Base-by-base conservation (phyloP, 495 filamentous ascomycete species). In the Lophiotrema nucula region DNA sequence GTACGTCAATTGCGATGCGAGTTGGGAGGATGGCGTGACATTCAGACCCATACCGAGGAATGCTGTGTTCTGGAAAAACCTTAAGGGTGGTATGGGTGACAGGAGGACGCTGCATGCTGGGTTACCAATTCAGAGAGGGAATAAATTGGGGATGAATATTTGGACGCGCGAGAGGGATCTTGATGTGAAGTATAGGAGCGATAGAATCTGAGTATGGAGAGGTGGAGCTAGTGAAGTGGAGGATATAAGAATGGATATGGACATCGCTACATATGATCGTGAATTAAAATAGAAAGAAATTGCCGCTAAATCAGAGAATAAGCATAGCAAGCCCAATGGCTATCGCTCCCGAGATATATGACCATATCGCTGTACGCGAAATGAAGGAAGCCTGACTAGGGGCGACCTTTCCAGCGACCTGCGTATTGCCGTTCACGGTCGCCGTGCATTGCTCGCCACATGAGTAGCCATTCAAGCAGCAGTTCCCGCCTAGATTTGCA, bases 71-170 rank as follows among this genome's bases (percentile, higher is more conserved):
- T 82, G 78, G 79, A 62, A 76, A 55, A 81, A 82, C 64, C 62
- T 81, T 23, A 57, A 75, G 54, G 58, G 65, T 2, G 73, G 74
- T 16, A 75, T 73, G 2, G 79, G 78, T 2, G 74, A 80, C 58
- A 41, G 58, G 44, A 70, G 76, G 41, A 79, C 74, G 4, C 64
- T 73, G 42, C 79, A 81, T 58, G 78, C 79, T 3, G 79, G 79
- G 1, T 58, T 81, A 37, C 77, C 79, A 1, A 62, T 82, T 15
- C 70, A 60, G 38, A 69, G 63, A 1, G 79, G 79, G 2, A 43
- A 66, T 46, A 82, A 81, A 70, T 75, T 76, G 16, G 79, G 78
- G 2, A 79, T 81, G 77, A 81, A 82, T 67, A 80, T 82, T 55
- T 82, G 79, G 79, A 69, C 70, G 47, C 59, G 47, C 27, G 43